These are phyloP conservation scores for Picochlorum sp. DNA, from an alignment of 139 green algal genomes.

Conservation along the genomic window DNA sequence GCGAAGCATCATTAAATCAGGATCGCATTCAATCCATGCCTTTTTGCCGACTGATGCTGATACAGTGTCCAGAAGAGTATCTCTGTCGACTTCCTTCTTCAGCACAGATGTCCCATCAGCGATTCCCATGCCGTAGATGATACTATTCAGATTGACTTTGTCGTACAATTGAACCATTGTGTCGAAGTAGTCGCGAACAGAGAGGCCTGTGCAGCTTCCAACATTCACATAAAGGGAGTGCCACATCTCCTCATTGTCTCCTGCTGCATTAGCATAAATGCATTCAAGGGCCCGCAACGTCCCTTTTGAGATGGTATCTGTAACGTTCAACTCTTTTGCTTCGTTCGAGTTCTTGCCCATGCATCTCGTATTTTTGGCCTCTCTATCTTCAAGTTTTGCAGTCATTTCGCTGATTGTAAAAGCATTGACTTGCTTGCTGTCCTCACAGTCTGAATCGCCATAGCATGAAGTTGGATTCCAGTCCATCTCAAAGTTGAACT, in stretches of 20 bases:
- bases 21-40: conserved; percentile 1
- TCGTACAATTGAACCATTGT: not conserved
- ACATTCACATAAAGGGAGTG: not conserved
- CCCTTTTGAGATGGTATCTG: not conserved
- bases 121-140: not conserved
- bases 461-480: not conserved
- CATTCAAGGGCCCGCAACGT: not conserved
- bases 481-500: not conserved
- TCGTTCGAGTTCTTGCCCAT: not conserved
- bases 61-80: not conserved
- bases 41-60: not conserved
- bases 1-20: not conserved
- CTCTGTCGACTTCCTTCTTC: not conserved
- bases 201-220: not conserved
- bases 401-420: conserved; percentile 6
- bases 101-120: not conserved
- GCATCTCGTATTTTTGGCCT: conserved; percentile 2
- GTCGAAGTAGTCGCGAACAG: not conserved
- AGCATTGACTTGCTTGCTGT: conserved; percentile 2
- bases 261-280: not conserved
- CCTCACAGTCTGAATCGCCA: not conserved
- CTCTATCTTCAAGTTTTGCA: not conserved
- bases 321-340: not conserved
- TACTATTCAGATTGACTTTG: not conserved
- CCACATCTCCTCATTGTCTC: not conserved